phyloP scores from a whole-genome alignment of 2,329 filamentous ascomycete species.

The Fusarium nelsonii region DNA sequence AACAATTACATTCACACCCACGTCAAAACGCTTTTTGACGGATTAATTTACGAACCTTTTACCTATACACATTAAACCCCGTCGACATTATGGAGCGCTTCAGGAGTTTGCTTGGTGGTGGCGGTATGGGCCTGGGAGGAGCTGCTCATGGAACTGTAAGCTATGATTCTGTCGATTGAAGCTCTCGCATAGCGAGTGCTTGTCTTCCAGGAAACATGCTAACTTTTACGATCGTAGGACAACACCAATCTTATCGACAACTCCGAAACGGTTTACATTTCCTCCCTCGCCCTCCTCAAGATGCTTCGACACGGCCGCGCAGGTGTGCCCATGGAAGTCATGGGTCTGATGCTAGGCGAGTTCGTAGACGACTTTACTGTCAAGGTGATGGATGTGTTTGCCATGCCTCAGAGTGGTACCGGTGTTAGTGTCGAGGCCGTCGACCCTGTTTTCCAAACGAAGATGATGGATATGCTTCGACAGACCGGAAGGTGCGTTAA shows the following conservation, averaged over 20 bases:
- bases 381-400: constrained; percentile 97
- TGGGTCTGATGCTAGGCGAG: constrained; percentile 98
- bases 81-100: constrained; percentile 83
- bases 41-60: neutral
- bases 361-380: constrained; percentile 99
- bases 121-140: constrained; percentile 74
- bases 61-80: constrained; percentile 18
- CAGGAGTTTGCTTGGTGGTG: constrained; percentile 86
- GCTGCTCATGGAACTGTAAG: constrained; percentile 57
- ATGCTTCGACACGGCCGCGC: constrained; percentile 98
- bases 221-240: constrained; percentile 68
- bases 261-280: constrained; percentile 99
- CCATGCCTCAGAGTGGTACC: constrained; percentile 98
- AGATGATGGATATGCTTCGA: constrained; percentile 99
- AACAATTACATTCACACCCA: constrained; percentile 26
- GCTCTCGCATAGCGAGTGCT: constrained; percentile 12
- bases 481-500: constrained; percentile 88
- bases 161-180: constrained; percentile 33
- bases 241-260: constrained; percentile 95
- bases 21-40: constrained; percentile 10
- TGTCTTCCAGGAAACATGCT: constrained; percentile 8
- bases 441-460: constrained; percentile 98
- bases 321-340: constrained; percentile 99
- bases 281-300: constrained; percentile 94
- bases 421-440: constrained; percentile 98